Base-by-base conservation (phyloP, 495 filamentous ascomycete species). In the Endocarpon pusillum region DNA sequence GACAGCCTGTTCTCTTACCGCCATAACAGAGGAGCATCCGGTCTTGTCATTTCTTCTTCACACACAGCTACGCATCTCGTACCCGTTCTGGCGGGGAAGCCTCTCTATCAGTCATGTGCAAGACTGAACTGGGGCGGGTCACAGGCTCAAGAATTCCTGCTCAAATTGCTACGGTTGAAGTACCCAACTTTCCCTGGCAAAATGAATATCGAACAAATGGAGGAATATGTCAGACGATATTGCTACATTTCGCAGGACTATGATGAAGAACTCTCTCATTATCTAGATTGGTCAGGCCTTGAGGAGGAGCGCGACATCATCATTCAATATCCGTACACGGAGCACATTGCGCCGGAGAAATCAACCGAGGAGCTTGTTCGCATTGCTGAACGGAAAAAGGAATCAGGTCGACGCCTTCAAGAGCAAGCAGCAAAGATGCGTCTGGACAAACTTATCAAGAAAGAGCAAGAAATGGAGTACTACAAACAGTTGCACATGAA, bases 361-460 rank as follows among this genome's bases (percentile, higher is more conserved):
- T 82, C 73, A 8, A 78, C 91, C 51, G 91, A 96, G 46, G 91
- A 97, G 49, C 67, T 97, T 4, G 79, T 77, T 3, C 61, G 71
- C 9, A 80, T 87, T 37, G 85, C 84, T 10, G 89, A 97, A 57
- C 72, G 82, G 47, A 79, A 87, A 46, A 87, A 87, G 46, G 89
- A 96, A 54, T 84, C 81, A 44, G 89, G 89, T 1, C 69, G 87
- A 33, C 64, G 91, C 21, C 53, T 97, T 14, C 89, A 97, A 48
- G 89, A 94, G 45, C 89, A 97, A 49, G 91, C 89, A 0, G 87
- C 89, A 2, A 94, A 91, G 51, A 92, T 93, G 79, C 71, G 89
- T 12, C 56, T 97, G 3, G 91, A 97, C 28, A 85, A 91, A 53
- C 61, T 97, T 16, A 81, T 94, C 47, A 79, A 79, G 45, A 96